phyloP scores from a whole-genome alignment of 192 early-diverging fungal genomes.

The Umbelopsis isabellina region DNA sequence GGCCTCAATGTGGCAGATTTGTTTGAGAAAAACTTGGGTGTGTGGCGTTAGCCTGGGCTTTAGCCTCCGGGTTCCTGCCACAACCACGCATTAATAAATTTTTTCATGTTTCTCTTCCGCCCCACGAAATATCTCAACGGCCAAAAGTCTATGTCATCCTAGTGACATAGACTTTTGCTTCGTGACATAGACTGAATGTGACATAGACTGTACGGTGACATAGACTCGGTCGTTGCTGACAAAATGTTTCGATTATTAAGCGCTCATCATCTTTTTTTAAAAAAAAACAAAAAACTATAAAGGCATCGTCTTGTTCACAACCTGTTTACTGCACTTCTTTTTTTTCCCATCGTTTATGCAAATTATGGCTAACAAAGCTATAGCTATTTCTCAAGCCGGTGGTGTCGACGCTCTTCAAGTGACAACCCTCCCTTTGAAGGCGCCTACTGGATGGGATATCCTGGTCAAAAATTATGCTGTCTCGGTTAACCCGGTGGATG shows the following conservation, averaged over 20 bases:
- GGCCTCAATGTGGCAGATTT: no score
- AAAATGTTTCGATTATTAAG: background rate
- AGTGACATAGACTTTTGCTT: background rate
- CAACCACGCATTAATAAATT: no score
- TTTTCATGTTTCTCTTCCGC: no score
- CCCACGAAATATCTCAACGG: no score
- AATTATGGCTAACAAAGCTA: slow-evolving; percentile 4
- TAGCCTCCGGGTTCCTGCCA: no score
- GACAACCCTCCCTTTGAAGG: background rate
- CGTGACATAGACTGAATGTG: background rate
- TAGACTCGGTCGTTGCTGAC: background rate
- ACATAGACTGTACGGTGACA: slow-evolving; percentile 6
- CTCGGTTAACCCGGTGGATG: slow-evolving; percentile 12
- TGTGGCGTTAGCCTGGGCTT: no score
- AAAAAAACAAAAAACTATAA: no score
- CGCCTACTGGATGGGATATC: slow-evolving; percentile 3
- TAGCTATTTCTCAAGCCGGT: background rate
- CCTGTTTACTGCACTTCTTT: background rate
- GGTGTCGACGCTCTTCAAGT: background rate
- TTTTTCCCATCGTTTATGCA: background rate
- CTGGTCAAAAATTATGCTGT: slow-evolving; percentile 13
- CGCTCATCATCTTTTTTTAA: no score
- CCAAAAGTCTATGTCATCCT: no score
- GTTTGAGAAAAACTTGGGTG: no score
- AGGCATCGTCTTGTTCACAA: no score